Base-by-base conservation (phyloP, 352 stramenopile genomes). In the Globisporangium heterothallicum region DNA sequence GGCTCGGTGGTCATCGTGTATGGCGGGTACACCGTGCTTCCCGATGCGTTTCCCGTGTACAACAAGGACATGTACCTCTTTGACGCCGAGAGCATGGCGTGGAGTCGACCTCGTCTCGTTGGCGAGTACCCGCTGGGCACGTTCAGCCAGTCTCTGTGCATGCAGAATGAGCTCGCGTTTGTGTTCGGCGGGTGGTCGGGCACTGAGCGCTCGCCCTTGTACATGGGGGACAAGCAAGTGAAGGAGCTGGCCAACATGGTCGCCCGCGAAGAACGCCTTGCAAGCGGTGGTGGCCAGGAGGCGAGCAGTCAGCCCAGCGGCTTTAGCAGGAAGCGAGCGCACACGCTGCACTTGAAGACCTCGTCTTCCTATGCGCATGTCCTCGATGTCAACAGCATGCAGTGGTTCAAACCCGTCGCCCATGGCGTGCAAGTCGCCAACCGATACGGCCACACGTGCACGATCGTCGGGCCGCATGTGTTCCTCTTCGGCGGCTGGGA, bases 401-500 rank as follows among this genome's bases (percentile, higher is more conserved):
- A 87, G 64, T 92, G 81, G 81, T 69, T 66, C 56, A 63, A 52
- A 18, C 64, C 74, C 10, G 34, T 54, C 24, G 60, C 56, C 0
- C 53, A 78, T 14, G 81, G 81, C 9, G 62, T 76, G 4, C 34
- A 46, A 2, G 69, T 89, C 13, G 44, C 61, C 12, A 92, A 86
- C 44, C 79, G 82, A 9, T 92, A 92, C 50, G 79, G 82, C 5
- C 82, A 92, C 59, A 71, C 72, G 18, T 73, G 59, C 7, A 84
- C 74, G 14, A 40, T 87, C 29, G 74, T 90, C 8, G 82, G 82
- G 13, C 61, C 70, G 25, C 71, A 88, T 42, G 34, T 91, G 9
- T 92, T 91, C 42, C 32, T 90, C 27, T 92, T 90, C 41, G 82
- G 82, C 16, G 82, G 82, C 42, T 93, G 79, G 82, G 82, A 90